Conservation (phyloP, 768 basidiomycete genomes). For the Suillus sp. region DNA sequence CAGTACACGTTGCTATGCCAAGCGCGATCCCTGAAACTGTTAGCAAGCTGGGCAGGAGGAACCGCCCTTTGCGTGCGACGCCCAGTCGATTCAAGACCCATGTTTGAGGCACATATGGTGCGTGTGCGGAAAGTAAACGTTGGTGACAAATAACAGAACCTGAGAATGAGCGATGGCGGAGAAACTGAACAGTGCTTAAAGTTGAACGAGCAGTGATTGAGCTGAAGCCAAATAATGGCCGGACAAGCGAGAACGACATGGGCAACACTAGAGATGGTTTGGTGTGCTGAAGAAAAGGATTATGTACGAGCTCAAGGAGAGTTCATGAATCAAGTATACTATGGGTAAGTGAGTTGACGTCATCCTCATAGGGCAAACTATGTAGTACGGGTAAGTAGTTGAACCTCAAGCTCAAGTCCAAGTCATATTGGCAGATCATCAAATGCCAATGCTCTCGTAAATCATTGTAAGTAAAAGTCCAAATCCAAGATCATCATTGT, state of each 20-base stretch:
- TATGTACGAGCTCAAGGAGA: not conserved
- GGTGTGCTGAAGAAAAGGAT: not conserved
- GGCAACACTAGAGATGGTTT: not conserved
- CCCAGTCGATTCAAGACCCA: constrained; percentile 3
- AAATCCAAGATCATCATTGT: not conserved
- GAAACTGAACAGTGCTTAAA: constrained; percentile 4
- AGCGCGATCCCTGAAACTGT: constrained; percentile 43
- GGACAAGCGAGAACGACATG: constrained; percentile 14
- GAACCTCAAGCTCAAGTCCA: not conserved
- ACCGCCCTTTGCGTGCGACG: constrained; percentile 13
- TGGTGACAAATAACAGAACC: constrained; percentile 7
- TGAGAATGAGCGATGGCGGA: constrained; percentile 5
- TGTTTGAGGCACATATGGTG: constrained; percentile 4
- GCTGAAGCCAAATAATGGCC: constrained; percentile 21
- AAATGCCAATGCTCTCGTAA: not conserved
- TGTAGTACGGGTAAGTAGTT: not conserved
- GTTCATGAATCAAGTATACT: not conserved
- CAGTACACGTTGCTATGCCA: constrained; percentile 41
- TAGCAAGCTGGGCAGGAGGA: constrained; percentile 22
- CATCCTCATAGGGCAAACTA: constrained; percentile 7
- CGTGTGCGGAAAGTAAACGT: not conserved
- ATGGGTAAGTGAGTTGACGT: constrained; percentile 12
- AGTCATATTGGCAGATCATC: not conserved
- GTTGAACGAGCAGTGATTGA: constrained; percentile 12
- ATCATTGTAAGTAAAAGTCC: not conserved